Evolutionary conservation across 2,329 filamentous ascomycete genomes (phyloP), one percentile per base, ranked within the genome.

Genomic region (Magnaporthiopsis poae): DNA sequence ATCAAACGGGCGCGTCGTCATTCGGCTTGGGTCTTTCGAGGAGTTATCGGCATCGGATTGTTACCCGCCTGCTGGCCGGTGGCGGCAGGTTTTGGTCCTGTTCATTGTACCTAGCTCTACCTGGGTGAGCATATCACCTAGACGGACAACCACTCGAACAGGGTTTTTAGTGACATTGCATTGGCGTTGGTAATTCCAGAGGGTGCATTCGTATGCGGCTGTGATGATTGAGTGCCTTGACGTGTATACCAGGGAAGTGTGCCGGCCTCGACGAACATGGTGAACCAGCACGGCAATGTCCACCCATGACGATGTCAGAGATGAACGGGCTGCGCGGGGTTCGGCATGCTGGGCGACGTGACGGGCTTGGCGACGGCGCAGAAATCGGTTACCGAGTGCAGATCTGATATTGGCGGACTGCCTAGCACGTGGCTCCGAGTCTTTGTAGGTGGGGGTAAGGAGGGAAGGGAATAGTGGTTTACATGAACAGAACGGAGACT

Each of bases 221-320:
- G 46, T 25, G 46, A n/a, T 21, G 1, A 8, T 56, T 56, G 18
- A 56, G 5, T n/a, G 46, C n/a, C 2, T n/a, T 46, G 15, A 11
- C 11, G 35, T 36, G 35, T 36, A 13, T 13, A 11, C 35, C 12
- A 13, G 11, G 11, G 35, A 36, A 36, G 35, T 3, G 35, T 13
- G 35, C 35, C 35, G 11, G 11, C 11, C 35, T 13, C 35, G 35
- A 11, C 35, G 11, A 13, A 11, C 35, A 3, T 36, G 11, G 35
- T 36, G 35, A 36, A 13, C 12, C 15, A 21, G 21, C 39, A 5
- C 18, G 39, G 15, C 15, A 21, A 21, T 21, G 11, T 21, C 18
- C 74, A 31, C 81, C 80, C 70, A 87, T 82, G 67, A 80, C 78
- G 67, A 87, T 81, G 70, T 84, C 76, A 73, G 87, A 88, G 73